Conservation (phyloP, 345 rosid genomes). For the Sisymbrium irio region DNA sequence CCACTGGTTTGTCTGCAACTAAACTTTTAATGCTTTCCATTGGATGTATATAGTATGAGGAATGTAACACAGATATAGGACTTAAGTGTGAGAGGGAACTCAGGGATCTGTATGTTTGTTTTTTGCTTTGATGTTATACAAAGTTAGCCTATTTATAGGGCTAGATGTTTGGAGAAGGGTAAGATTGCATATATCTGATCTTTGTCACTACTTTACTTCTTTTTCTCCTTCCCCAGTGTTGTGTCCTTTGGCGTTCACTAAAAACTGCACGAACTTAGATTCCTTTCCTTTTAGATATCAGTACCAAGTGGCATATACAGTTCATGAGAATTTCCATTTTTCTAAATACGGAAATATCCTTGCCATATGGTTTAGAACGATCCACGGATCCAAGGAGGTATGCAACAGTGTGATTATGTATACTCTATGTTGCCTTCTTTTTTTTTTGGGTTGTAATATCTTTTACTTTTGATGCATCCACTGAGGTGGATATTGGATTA, state of each 20-base stretch:
- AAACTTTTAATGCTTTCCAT: constrained; percentile 45
- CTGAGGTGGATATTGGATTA: constrained; percentile 29
- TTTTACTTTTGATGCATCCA: constrained; percentile 33
- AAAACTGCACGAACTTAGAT: constrained; percentile 24
- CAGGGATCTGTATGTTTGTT: constrained; percentile 7
- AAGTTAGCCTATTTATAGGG: constrained; percentile 34
- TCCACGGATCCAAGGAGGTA: constrained; percentile 19
- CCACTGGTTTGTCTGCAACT: constrained; percentile 73
- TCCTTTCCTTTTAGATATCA: constrained; percentile 4
- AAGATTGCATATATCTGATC: constrained; percentile 25
- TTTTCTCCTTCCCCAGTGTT: constrained; percentile 18
- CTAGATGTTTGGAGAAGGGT: constrained; percentile 3
- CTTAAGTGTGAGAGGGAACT: constrained; percentile 6
- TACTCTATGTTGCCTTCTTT: not conserved
- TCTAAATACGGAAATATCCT: constrained; percentile 22
- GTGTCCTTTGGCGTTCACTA: constrained; percentile 35
- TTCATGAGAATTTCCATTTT: constrained; percentile 8
- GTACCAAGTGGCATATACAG: constrained; percentile 37
- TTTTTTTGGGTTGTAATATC: not conserved
- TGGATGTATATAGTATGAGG: constrained; percentile 1
- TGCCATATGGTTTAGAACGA: constrained; percentile 21
- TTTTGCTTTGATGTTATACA: constrained; percentile 8
- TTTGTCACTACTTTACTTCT: constrained; percentile 31
- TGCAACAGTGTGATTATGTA: constrained; percentile 16
- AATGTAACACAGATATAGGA: constrained; percentile 10